Base-by-base conservation (phyloP, 352 stramenopile genomes). In the Globisporangium splendens region DNA sequence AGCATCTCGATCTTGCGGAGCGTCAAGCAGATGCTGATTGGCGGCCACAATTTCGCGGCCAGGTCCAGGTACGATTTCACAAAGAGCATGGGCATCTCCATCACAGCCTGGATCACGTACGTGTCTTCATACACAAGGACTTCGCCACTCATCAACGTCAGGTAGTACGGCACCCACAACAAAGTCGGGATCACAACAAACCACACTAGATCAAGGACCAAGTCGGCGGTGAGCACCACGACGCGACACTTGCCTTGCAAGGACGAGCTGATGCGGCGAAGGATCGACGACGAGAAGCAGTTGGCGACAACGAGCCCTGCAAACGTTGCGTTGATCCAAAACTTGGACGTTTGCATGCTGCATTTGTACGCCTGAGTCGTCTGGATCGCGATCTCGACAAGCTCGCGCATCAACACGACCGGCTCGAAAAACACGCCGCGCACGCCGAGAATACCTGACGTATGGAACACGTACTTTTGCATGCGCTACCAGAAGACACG, bases 361-460 rank as follows among this genome's bases (percentile, higher is more conserved):
- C 50, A 63, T 13, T 47, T 14, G 39, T 63, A 70, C 43, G 53
- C 63, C 41, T 70, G 63, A 12, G 21, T 31, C 7, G 60, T 54
- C 52, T 72, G 65, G n/a, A 65, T 49, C 46, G 49, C 35, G 52
- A 68, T 59, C 39, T 72, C 60, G 5, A 65, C 11, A 4, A 65
- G 14, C 31, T 72, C 65, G 8, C 61, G 60, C 28, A 42, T 15
- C 48, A 70, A 50, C 33, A 68, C 49, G 14, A 68, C 49, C 2
- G 55, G 2, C 14, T 71, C 64, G 51, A 71, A 71, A 56, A 59
- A 65, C 31, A 28, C 51, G 7, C 64, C 60, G 3, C 56, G 50
- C 17, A 71, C 60, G 15, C 46, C 48, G 20, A 46, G 54, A 15
- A 56, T 1, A 2, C 50, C 50, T 14, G 33, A 20, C 1, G 50